A percentile compares a stretch with the other conserved stretches of the same genome.
phyloP scores from a whole-genome alignment of 768 basidiomycete species.

The Mrakia gelida region DNA sequence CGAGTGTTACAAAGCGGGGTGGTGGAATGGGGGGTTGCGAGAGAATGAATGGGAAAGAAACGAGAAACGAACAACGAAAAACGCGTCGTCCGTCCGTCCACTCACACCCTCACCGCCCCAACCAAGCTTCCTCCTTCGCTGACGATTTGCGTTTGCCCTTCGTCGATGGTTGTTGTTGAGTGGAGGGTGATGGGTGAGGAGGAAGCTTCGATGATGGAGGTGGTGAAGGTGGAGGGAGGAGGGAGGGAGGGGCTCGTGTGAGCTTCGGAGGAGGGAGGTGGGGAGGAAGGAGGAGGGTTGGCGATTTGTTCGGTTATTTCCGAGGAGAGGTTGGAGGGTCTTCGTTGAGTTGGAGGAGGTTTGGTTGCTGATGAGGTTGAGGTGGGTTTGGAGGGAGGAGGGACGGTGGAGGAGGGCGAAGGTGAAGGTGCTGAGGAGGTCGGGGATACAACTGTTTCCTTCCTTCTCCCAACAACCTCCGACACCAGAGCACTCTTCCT shows the following conservation, averaged over 20 bases:
- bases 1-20: background rate
- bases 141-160: background rate
- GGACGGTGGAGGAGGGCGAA: background rate
- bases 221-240: background rate
- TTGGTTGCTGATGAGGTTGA: background rate
- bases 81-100: background rate
- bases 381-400: background rate
- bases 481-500: background rate
- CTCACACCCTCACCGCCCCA: background rate
- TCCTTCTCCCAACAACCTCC: background rate
- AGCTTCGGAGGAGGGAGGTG: background rate
- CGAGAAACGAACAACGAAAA: background rate
- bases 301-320: background rate
- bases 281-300: background rate
- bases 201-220: background rate
- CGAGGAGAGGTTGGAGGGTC: slow-evolving; percentile 13
- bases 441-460: background rate
- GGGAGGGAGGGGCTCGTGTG: background rate
- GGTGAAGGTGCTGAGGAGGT: background rate
- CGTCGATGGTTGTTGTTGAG: background rate
- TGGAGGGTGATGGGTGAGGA: background rate
- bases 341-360: background rate
- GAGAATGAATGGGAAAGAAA: background rate
- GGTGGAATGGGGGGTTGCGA: background rate
- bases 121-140: slow-evolving; percentile 6